Base-by-base conservation (phyloP, 371 early-diverging fungal genomes). In the Mucor ambiguus region DNA sequence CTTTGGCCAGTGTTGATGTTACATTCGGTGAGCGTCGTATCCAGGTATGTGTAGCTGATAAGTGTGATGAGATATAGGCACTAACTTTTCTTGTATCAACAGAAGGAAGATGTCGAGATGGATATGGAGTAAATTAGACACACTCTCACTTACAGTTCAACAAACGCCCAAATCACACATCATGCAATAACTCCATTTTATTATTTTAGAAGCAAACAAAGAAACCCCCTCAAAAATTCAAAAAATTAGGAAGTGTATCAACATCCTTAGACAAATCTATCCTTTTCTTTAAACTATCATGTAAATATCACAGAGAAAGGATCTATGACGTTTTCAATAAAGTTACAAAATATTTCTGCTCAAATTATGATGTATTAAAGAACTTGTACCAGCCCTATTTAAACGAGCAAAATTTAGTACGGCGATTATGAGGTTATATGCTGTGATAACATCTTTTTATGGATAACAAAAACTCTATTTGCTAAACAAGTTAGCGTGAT, bases 81-180 rank as follows among this genome's bases (percentile, higher is more conserved):
- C 5, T 54, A 37, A 24, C 28, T 29, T 28, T 60, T 20, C 58
- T 58, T 48, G 37, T 20, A 37, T 57, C 32, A 14, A 2, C 54
- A 76, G 73, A 70, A 62, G 55, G 74, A 77, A 22, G 77, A 77
- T 69, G 72, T 69, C 61, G 74, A 73, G 26, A 77, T 77, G 77
- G 77, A 70, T 35, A 70, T 74, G 74, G 74, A 70, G 20, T 66
- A 69, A 57, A 64, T 11, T 44, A 46, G 37, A 28, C 8, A 22
- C 46, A n/a, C 52, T 16, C 16, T 24, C 41, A 18, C 38, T 33
- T 10, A 18, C 41, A 41, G 5, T 1, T 6, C 41, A 18, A 12
- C 41, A 41, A 41, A 18, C 18, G 18, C 16, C 11, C 41, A 41
- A 41, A 41, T 5, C 41, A 41, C 41, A 14, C 41, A 41, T 41